Evolutionary conservation across 2,329 filamentous ascomycete genomes (phyloP).

Genomic region (Trichophyton benhamiae): DNA sequence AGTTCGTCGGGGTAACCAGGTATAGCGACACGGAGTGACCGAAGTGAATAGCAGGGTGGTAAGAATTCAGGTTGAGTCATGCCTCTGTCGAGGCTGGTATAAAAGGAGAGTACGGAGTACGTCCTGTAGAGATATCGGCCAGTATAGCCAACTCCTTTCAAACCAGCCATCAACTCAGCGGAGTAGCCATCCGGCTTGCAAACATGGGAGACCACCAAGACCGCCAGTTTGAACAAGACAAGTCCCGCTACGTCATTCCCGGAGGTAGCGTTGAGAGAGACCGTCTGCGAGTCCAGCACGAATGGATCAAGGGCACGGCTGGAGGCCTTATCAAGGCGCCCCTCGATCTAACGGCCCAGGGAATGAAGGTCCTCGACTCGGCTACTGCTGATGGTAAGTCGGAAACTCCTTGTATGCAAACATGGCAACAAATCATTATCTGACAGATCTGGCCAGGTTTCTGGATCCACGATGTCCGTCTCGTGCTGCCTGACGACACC

Average conservation of each 20-base stretch:
- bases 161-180: too few relatives aligned
- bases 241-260: constrained; percentile 1
- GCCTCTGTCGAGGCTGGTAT: neutral
- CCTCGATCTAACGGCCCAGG: neutral
- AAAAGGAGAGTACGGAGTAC: neutral
- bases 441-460: neutral
- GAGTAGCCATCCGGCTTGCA: too few relatives aligned
- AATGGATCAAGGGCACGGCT: constrained; percentile 4
- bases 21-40: too few relatives aligned
- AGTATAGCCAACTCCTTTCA: neutral
- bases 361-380: constrained; percentile 1
- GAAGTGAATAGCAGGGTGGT: too few relatives aligned
- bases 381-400: neutral
- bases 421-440: neutral
- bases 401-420: neutral
- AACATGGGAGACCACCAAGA: neutral
- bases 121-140: neutral
- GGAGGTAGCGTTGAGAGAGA: constrained; percentile 1
- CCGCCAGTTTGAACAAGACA: neutral
- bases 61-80: too few relatives aligned
- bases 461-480: neutral
- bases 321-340: constrained; percentile 6
- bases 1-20: too few relatives aligned
- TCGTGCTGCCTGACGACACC: neutral
- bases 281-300: constrained; percentile 5